Evolutionary conservation across 371 early-diverging fungal species (phyloP), one percentile per base, ranked within the genome.

Genomic region (Lichtheimia hyalospora): DNA sequence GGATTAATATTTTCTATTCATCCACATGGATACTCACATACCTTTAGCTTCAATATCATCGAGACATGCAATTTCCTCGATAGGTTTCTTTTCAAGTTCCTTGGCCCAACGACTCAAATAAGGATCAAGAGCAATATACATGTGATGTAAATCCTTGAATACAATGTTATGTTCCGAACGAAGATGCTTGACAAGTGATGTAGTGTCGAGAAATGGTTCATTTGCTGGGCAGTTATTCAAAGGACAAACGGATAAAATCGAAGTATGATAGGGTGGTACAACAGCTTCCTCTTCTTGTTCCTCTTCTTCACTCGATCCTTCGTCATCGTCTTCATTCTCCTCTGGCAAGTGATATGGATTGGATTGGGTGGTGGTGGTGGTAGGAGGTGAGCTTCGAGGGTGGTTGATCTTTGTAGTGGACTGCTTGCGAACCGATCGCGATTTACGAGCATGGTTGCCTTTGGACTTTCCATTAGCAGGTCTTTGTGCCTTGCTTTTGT

Each of bases 51-150:
- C 24, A 2, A 24, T 13, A 20, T 40, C 40, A 44, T 60, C 51
- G 3, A 41, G 21, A 4, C 16, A 42, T 14, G 43, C 60, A 60
- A 41, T 44, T 18, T 60, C 60, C 21, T 28, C 16, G 10, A 52
- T 41, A 23, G 60, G 60, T 44, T 60, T 60, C 6, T 27, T 25
- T 40, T 49, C 54, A 8, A 88, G 65, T 53, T 77, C 78, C 43
- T 79, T 74, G 5, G 87, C 85, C 90, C 92, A 94, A 41, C 82
- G 83, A 24, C 68, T 72, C 41, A 96, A 67, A 69, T 96, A 96
- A 27, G 80, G 69, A 55, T 93, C 91, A 55, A 94, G 66, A 10
- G 87, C 84, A 59, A 92, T 88, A 60, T 88, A 85, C 85, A 93
- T 92, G 60, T 94, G 92, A 59, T 87, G 85, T 15, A 92, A 68